These are phyloP conservation scores for Chlorella sp. DNA, from an alignment of 139 green algal genomes.

Conservation along the genomic window DNA sequence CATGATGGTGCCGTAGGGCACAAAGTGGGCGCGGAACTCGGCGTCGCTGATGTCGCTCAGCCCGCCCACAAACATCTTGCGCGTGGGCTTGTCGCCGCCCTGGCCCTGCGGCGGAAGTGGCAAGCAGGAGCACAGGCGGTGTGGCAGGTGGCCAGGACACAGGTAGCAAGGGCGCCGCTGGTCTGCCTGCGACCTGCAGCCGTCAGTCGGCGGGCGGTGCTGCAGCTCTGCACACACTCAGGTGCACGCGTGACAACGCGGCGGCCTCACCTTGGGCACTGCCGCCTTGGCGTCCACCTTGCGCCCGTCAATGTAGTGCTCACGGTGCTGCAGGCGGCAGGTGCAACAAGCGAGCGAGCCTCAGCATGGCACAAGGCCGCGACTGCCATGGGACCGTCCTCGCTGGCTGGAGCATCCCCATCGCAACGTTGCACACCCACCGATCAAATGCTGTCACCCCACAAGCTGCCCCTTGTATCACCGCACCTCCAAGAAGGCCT, in stretches of 20 bases:
- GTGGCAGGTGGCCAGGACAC: no score
- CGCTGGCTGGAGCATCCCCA: no score
- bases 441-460: background rate
- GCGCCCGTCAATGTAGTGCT: constrained; percentile 71
- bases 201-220: no score
- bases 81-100: constrained; percentile 54
- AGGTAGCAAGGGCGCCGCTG: no score
- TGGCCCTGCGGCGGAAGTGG: constrained; percentile 11
- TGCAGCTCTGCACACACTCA: no score
- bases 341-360: background rate
- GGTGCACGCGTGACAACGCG: no score
- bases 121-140: no score
- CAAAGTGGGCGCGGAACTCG: constrained; percentile 77
- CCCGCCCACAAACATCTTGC: constrained; percentile 87
- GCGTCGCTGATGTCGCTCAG: constrained; percentile 77
- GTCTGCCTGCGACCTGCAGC: no score
- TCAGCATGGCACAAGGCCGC: no score
- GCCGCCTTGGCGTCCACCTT: constrained; percentile 77
- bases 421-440: no score
- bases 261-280: constrained; percentile 58
- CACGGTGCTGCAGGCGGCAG: constrained; percentile 44
- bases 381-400: no score
- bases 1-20: constrained; percentile 72
- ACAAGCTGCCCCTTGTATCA: no score
- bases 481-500: constrained; percentile 66